Evolutionary conservation across 257 asterid genomes (phyloP).

Genomic region (Solanum lycopersicoides): DNA sequence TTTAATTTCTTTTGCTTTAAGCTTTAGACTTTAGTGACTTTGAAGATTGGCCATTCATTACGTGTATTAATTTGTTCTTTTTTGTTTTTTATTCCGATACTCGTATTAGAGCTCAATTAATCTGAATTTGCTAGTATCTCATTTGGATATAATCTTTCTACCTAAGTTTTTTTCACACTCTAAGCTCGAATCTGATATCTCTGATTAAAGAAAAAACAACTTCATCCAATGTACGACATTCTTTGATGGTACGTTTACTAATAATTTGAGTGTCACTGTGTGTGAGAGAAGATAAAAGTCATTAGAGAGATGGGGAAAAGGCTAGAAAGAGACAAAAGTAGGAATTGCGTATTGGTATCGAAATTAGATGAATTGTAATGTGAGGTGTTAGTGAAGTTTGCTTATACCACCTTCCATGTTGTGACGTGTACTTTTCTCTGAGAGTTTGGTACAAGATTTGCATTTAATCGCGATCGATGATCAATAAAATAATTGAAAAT

Average conservation of each 20-base stretch:
- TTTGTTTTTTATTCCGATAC: not conserved
- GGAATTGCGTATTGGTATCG: not conserved
- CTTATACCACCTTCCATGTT: not conserved
- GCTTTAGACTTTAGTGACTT: not conserved
- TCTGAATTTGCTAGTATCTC: too few species aligned
- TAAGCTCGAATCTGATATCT: rapidly evolving
- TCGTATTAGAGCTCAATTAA: too few species aligned
- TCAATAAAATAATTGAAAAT: not conserved
- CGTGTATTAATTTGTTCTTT: not conserved
- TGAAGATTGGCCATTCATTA: not conserved
- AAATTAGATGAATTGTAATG: not conserved
- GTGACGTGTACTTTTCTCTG: not conserved
- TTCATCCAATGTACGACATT: rapidly evolving
- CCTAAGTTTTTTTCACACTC: not conserved
- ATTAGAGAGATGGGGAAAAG: not conserved
- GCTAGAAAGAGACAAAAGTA: not conserved
- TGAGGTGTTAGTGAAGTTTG: not conserved
- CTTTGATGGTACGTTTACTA: not conserved
- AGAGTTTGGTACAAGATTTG: not conserved
- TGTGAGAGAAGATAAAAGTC: not conserved
- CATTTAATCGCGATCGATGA: not conserved
- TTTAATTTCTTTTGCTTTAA: not conserved
- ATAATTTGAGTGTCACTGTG: not conserved
- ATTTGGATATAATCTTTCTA: rapidly evolving
- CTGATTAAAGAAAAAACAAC: too few species aligned